A percentile compares a stretch with the other conserved stretches of the same genome.
Conservation (phyloP, 257 asterid genomes). For the Asclepias syriaca region DNA sequence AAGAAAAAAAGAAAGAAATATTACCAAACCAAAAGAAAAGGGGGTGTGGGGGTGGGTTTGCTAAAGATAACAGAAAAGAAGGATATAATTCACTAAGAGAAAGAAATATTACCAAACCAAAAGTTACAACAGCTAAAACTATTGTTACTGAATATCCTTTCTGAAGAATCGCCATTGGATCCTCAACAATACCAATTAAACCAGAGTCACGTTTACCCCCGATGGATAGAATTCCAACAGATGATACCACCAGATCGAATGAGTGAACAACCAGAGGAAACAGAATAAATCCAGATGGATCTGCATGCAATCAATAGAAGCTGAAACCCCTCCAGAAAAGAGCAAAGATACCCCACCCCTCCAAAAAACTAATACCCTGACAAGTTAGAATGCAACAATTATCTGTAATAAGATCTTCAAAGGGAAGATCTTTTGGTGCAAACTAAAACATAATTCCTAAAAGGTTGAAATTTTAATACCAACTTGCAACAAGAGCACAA, state of each 20-base stretch:
- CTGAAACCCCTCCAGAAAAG: constrained; percentile 7
- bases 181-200: constrained; percentile 64
- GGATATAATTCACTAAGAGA: constrained; percentile 11
- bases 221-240: constrained; percentile 86
- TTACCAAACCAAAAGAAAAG: no score
- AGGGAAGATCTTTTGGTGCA: not conserved
- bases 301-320: constrained; percentile 43
- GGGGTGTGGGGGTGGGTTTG: not conserved
- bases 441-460: not conserved
- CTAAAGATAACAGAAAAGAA: not conserved
- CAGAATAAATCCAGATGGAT: constrained; percentile 94
- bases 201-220: constrained; percentile 70
- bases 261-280: constrained; percentile 99
- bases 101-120: constrained; percentile 75
- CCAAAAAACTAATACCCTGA: no score
- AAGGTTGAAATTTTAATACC: not conserved
- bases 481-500: not conserved
- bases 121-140: constrained; percentile 78
- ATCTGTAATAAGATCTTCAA: no score
- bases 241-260: constrained; percentile 89
- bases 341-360: not conserved
- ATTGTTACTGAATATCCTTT: constrained; percentile 91
- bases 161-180: constrained; percentile 93
- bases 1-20: no score
- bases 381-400: no score